Base-by-base conservation (phyloP, 2,329 filamentous ascomycete genomes). In the Macrophomina phaseolina region DNA sequence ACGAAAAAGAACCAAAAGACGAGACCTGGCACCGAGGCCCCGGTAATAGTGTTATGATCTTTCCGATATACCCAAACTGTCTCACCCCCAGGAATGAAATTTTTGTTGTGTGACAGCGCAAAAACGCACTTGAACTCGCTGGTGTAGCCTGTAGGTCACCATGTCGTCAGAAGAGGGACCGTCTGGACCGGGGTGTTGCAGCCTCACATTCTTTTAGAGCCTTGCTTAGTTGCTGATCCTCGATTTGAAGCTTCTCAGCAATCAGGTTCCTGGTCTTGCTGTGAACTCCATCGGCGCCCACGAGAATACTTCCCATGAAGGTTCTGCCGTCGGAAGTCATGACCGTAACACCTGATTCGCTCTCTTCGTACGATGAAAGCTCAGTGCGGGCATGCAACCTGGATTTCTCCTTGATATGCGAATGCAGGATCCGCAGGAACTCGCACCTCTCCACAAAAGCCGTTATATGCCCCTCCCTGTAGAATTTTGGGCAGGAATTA, bases 1-100 rank as follows among this genome's bases (percentile, higher is more conserved):
- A 70, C 68, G 67, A 65, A 71, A 48, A 71, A 70, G 66, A 71
- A 72, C 67, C 68, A 74, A 67, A 67, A 76, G 38, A 69, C 70
- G 48, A 62, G 70, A 40, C 34, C 66, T 16, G 60, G 69, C 46
- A 66, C 69, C 69, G 68, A 71, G 48, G 38, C 66, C 49, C 64
- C 53, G 34, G 68, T n/a, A 4, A 74, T 28, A 36, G 34, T 28
- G 3, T 30, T 38, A 34, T 40, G n/a, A 34, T 51, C 48, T 11
- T 51, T 51, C 8, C 48, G 48, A 14, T 51, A 51, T 51, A n/a
- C 23, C 2, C 9, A 51, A 6, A 30, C 7, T 3, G 18, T 6
- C 1, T 30, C 4, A 3, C 12, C 52, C 5, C 40, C 34, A 56
- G 34, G 5, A 40, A 18, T 12, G 52, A n/a, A 8, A 12, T 18